These are phyloP conservation scores for Flueggea neowawraea DNA, from an alignment of 441 rosid genomes.

Conservation along the genomic window DNA sequence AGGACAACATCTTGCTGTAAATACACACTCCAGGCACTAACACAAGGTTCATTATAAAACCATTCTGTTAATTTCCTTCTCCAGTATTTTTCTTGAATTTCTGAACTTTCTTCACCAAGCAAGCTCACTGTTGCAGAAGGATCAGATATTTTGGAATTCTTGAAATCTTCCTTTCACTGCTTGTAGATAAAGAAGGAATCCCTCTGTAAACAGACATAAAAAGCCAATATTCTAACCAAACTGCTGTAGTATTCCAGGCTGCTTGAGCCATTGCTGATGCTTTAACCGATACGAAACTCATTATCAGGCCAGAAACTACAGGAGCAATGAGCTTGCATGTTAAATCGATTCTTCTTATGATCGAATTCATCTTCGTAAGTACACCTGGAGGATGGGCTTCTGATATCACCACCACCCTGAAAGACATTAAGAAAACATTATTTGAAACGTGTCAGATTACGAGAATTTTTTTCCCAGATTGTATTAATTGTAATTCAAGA, in stretches of 20 bases:
- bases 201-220: slow-evolving; percentile 55
- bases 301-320: slow-evolving; percentile 62
- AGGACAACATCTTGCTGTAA: slow-evolving; percentile 49
- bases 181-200: slow-evolving; percentile 47
- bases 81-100: slow-evolving; percentile 14
- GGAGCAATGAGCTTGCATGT: slow-evolving; percentile 81
- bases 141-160: no score
- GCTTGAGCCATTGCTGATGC: slow-evolving; percentile 69
- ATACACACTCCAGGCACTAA: slow-evolving; percentile 56
- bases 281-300: slow-evolving; percentile 67
- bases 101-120: slow-evolving; percentile 10
- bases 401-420: slow-evolving; percentile 82
- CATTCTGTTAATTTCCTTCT: slow-evolving; percentile 24
- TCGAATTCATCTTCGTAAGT: slow-evolving; percentile 61
- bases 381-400: slow-evolving; percentile 47
- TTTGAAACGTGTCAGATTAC: no score
- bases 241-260: slow-evolving; percentile 41
- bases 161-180: slow-evolving; percentile 45
- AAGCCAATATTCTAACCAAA: slow-evolving; percentile 80
- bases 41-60: slow-evolving; percentile 34
- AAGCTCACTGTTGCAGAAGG: slow-evolving; percentile 16
- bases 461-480: no score
- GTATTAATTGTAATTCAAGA: no score
- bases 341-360: slow-evolving; percentile 68
- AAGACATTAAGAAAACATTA: no score